phyloP scores from a whole-genome alignment of 2,329 filamentous ascomycete genomes.

The Stylonectria norvegica region DNA sequence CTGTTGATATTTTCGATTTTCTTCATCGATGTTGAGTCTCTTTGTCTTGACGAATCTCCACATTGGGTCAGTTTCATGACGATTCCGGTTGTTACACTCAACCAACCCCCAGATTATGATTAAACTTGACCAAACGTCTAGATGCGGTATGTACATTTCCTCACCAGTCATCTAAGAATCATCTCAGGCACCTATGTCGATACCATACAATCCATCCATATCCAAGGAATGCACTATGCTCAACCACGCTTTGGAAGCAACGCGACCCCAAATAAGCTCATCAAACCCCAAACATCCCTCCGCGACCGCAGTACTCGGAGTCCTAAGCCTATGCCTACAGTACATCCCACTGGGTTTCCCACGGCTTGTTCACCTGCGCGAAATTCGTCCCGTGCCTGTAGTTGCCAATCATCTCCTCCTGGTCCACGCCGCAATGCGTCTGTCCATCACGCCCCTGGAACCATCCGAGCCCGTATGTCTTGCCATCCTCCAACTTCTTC shows the following conservation, averaged over 20 bases:
- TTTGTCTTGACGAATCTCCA: too few species aligned
- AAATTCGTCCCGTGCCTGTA: slow-evolving; percentile 63
- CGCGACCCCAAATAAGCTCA: neutral
- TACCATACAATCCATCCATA: neutral
- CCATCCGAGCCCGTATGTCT: slow-evolving; percentile 73
- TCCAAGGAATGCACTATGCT: neutral
- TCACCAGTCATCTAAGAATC: too few species aligned
- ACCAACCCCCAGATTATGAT: too few species aligned
- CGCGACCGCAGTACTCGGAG: too few species aligned
- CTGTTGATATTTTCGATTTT: too few species aligned
- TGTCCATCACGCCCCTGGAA: slow-evolving; percentile 70
- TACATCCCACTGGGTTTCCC: slow-evolving; percentile 43
- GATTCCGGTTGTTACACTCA: too few species aligned
- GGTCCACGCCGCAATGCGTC: slow-evolving; percentile 72
- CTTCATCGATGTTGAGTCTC: too few species aligned
- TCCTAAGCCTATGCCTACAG: too few species aligned
- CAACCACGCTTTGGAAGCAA: too few species aligned
- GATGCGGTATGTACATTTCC: neutral
- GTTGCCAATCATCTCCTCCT: slow-evolving; percentile 64
- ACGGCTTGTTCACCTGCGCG: slow-evolving; percentile 49
- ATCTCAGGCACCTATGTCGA: neutral
- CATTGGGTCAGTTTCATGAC: too few species aligned
- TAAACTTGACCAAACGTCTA: neutral
- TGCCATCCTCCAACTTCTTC: slow-evolving; percentile 53
- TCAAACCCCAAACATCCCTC: neutral